phyloP scores from a whole-genome alignment of 2,329 filamentous ascomycete species.

The Pezicula carpinea region DNA sequence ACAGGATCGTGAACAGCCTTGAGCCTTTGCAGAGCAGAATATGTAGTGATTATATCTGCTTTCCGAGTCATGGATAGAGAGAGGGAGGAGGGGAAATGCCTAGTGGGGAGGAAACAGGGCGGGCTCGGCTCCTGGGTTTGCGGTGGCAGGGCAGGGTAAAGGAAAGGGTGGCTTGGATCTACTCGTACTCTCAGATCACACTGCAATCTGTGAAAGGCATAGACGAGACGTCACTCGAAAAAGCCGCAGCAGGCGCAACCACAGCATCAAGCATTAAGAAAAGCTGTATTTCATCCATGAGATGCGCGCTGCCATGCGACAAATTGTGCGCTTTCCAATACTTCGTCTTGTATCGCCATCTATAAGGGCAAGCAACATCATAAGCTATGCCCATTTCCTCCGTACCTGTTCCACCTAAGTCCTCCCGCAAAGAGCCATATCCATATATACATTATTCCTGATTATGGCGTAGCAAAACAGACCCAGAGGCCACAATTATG shows the following conservation, averaged over 20 bases:
- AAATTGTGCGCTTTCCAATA: not conserved
- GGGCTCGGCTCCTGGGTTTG: not conserved
- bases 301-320: conserved; percentile 1
- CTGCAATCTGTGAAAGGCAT: too few species aligned
- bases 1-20: not conserved
- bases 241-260: too few species aligned
- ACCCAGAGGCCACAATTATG: too few species aligned
- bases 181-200: not conserved
- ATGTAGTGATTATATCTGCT: not conserved
- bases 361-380: too few species aligned
- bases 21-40: not conserved
- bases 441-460: too few species aligned
- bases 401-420: too few species aligned
- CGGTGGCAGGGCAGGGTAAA: too few species aligned
- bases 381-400: too few species aligned
- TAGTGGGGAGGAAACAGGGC: not conserved
- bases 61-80: not conserved
- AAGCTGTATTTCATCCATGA: too few species aligned
- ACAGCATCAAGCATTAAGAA: not conserved
- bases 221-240: too few species aligned
- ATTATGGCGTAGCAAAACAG: too few species aligned
- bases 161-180: not conserved
- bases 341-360: not conserved
- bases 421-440: too few species aligned
- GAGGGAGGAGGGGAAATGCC: not conserved